A percentile compares a stretch with the other conserved stretches of the same genome.
Conservation (phyloP, 495 filamentous ascomycete genomes). For the Lasiosphaeria hispida region DNA sequence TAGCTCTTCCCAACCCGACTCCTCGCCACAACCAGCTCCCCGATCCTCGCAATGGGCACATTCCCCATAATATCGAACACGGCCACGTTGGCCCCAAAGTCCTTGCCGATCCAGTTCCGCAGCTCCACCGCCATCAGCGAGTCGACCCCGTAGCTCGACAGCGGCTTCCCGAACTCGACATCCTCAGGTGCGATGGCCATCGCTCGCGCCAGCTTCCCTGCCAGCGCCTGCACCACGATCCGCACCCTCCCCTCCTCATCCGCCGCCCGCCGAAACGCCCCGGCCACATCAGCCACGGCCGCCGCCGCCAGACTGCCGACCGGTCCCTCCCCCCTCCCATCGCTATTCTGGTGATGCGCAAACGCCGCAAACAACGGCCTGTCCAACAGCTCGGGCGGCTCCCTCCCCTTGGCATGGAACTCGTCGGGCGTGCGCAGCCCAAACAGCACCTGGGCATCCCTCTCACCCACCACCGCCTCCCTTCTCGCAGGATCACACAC, state of each 20-base stretch:
- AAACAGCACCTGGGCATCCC: slow-evolving; percentile 23
- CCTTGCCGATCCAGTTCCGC: slow-evolving; percentile 52
- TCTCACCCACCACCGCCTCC: background rate
- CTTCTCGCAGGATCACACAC: slow-evolving; percentile 30
- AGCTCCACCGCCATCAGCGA: slow-evolving; percentile 59
- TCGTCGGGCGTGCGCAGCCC: slow-evolving; percentile 21
- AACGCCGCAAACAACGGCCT: slow-evolving; percentile 28
- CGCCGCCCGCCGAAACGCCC: slow-evolving; percentile 22
- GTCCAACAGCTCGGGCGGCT: slow-evolving; percentile 18
- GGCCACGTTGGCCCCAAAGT: slow-evolving; percentile 42
- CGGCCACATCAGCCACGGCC: no score
- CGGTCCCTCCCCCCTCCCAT: no score
- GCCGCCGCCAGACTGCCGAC: no score
- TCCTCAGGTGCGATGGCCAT: slow-evolving; percentile 37
- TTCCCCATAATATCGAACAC: slow-evolving; percentile 50
- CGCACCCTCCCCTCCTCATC: slow-evolving; percentile 27
- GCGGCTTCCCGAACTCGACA: slow-evolving; percentile 36
- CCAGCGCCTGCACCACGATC: slow-evolving; percentile 33
- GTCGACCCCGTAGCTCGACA: slow-evolving; percentile 52
- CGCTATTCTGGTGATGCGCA: background rate
- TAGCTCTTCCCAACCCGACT: no score
- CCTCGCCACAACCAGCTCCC: slow-evolving; percentile 5
- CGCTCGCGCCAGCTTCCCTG: slow-evolving; percentile 32
- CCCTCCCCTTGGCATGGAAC: slow-evolving; percentile 19
- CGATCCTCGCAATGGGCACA: slow-evolving; percentile 22